Conservation (phyloP, 352 stramenopile species). For the Phytophthora hybrid region DNA sequence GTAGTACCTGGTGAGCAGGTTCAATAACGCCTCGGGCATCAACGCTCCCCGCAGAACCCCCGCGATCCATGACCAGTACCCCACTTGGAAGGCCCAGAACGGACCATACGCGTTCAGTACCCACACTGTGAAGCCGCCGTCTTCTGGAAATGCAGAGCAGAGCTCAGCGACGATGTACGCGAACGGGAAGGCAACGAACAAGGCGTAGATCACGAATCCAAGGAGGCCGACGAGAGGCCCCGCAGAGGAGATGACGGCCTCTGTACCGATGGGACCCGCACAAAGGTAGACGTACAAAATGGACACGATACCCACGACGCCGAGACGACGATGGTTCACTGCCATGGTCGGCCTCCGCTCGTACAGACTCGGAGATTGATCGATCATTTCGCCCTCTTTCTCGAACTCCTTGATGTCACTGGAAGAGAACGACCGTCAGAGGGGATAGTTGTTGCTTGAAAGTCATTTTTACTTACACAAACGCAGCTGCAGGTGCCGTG, state of each 20-base stretch:
- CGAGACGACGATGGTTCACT: constrained; percentile 48
- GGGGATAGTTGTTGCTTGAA: background rate
- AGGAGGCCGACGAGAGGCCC: constrained; percentile 77
- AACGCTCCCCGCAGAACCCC: constrained; percentile 63
- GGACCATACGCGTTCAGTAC: constrained; percentile 91
- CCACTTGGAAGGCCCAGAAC: constrained; percentile 84
- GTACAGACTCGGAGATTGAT: constrained; percentile 39
- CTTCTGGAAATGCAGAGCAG: constrained; percentile 88
- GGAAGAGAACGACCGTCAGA: background rate
- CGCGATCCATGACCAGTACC: constrained; percentile 83
- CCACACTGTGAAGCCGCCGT: constrained; percentile 89
- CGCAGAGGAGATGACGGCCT: constrained; percentile 39
- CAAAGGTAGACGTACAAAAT: constrained; percentile 54
- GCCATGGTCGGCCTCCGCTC: constrained; percentile 6
- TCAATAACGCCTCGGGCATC: constrained; percentile 69
- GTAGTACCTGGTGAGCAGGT: constrained; percentile 48
- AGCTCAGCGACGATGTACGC: constrained; percentile 93
- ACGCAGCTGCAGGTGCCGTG: constrained; percentile 1
- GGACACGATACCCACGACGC: constrained; percentile 34
- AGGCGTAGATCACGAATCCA: constrained; percentile 84
- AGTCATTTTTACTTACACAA: constrained; percentile 17
- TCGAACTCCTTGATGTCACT: constrained; percentile 41
- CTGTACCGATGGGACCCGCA: constrained; percentile 43
- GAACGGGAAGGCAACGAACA: constrained; percentile 91
- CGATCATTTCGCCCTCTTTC: constrained; percentile 43